Base-by-base conservation (phyloP, 23 red algal species). In the Agarophyton chilense region DNA sequence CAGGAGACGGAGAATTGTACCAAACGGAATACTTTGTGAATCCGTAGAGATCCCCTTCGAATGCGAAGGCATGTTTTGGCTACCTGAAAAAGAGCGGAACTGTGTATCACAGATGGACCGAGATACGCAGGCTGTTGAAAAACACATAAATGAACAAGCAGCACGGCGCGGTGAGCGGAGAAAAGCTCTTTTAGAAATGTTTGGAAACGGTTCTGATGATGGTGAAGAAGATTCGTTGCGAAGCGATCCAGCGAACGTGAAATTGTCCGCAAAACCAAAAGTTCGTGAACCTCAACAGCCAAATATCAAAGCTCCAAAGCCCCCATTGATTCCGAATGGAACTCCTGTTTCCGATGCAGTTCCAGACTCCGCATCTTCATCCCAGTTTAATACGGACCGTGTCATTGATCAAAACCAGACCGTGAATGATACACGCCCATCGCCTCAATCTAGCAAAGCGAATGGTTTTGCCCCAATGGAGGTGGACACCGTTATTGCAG, bases 1-100 rank as follows among this genome's bases (percentile, higher is more conserved):
- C 42, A 63, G 58, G 26, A 24, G 60, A 53, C 52, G 77, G 19
- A 51, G 75, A 63, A 22, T 82, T 5, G 88, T 75, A 10, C 49
- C 53, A 17, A 53, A 62, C 10, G 85, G 85, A 29, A 52, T 89
- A 14, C 67, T 89, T 10, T 52, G 45, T 10, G 85, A 89, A 57
- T 89, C 85, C 57, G 85, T 89, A n/a, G n/a, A 77, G 36, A 51
- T 78, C 28, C 85, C 85, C 9, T 89, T 89, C 39, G 54, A 67
- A 43, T 89, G 85, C 34, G 28, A 19, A 16, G 43, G 29, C 19
- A 71, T 71, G 58, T 89, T 89, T 52, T 89, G 85, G 85, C 19
- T 78, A 10, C 52, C 70, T 77, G 52, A 65, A 50, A 60, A 25
- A 2, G 51, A 80, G 13, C 77, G 51, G 5, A 52, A 60, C 32